A percentile compares a stretch with the other conserved stretches of the same genome.
Evolutionary conservation across 2,329 filamentous ascomycete genomes (phyloP).

Genomic region (Ustulina deusta): DNA sequence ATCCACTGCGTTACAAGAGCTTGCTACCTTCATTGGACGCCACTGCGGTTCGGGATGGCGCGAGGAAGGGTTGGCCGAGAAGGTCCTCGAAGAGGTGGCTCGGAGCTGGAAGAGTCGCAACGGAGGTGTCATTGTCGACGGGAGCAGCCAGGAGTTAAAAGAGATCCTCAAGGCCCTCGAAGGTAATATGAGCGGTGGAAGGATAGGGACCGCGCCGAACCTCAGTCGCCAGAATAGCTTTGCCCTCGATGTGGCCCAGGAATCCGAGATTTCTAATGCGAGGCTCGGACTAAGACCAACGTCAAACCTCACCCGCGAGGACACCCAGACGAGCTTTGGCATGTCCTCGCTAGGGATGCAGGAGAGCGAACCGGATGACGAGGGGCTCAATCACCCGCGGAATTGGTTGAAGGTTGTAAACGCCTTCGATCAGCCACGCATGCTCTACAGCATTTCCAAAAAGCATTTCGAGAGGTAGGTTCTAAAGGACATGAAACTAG

Average conservation of each 20-base stretch:
- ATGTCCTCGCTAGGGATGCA: constrained; percentile 65
- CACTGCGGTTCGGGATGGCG: constrained; percentile 97
- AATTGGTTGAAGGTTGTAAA: constrained; percentile 86
- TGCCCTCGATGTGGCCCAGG: constrained; percentile 67
- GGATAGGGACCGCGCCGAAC: constrained; percentile 67
- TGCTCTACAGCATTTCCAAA: constrained; percentile 81
- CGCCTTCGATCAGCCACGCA: constrained; percentile 86
- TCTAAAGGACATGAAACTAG: constrained; percentile 39
- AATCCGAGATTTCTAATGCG: constrained; percentile 65
- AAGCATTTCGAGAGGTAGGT: constrained; percentile 87
- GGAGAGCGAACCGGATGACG: constrained; percentile 69
- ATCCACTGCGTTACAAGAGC: constrained; percentile 83
- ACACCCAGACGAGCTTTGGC: constrained; percentile 75
- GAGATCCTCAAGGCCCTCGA: constrained; percentile 86
- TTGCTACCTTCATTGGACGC: constrained; percentile 90
- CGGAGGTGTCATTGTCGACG: constrained; percentile 91
- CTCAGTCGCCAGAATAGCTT: constrained; percentile 74
- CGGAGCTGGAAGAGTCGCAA: constrained; percentile 91
- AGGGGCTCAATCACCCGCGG: constrained; percentile 74
- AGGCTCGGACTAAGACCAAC: constrained; percentile 66
- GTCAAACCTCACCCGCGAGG: constrained; percentile 63
- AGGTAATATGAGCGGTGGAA: constrained; percentile 89
- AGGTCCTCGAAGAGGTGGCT: constrained; percentile 90
- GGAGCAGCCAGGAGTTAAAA: constrained; percentile 78
- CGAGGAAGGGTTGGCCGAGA: constrained; percentile 92